phyloP scores from a whole-genome alignment of 164 flowering plant species.

The Magnolia changhungtana region DNA sequence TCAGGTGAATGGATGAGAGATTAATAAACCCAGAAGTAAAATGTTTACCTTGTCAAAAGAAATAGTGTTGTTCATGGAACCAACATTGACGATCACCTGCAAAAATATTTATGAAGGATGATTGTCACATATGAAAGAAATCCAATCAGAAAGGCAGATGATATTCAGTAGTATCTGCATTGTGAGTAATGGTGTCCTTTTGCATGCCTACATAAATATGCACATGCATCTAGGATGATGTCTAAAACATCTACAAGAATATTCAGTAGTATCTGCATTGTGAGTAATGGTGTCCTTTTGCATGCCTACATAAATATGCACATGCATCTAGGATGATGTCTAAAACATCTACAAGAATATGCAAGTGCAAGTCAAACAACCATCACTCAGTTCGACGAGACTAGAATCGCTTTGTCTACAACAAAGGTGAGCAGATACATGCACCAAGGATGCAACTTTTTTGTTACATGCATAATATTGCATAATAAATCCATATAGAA shows the following conservation, averaged over 20 bases:
- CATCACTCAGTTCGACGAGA: no score
- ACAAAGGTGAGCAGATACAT: no score
- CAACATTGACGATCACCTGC: constrained; percentile 77
- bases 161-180: neutral
- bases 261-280: neutral
- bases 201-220: neutral
- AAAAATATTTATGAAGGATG: constrained; percentile 6
- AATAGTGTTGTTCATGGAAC: constrained; percentile 70
- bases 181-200: neutral
- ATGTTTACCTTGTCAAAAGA: constrained; percentile 75
- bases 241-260: no score
- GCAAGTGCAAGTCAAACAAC: no score
- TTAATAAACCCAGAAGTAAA: neutral
- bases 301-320: neutral
- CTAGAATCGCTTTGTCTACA: no score
- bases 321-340: neutral
- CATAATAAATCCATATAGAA: no score
- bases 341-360: no score
- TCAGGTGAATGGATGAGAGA: neutral
- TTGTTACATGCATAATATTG: no score
- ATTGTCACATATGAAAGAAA: neutral
- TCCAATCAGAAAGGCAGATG: neutral
- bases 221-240: neutral
- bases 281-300: neutral
- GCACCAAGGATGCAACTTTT: no score